Conservation (phyloP, 2,329 filamentous ascomycete genomes). For the Phialocephala sp. region DNA sequence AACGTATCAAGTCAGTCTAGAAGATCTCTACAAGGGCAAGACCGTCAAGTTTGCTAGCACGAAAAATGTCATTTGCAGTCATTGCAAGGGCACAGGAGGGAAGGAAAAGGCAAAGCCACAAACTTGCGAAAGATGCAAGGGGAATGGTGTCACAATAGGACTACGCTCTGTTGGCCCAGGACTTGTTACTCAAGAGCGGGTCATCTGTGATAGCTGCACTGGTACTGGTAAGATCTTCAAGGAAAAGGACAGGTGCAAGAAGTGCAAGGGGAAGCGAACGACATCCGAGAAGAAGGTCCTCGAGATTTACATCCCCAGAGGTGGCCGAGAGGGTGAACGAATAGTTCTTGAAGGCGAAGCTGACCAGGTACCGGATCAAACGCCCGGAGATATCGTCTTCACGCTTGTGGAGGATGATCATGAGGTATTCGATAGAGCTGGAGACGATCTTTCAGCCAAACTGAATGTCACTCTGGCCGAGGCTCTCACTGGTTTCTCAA, state of each 20-base stretch:
- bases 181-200: slow-evolving; percentile 79
- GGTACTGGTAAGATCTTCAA: slow-evolving; percentile 88
- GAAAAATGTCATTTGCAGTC: slow-evolving; percentile 87
- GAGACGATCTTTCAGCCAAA: slow-evolving; percentile 82
- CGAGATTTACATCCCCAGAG: slow-evolving; percentile 93
- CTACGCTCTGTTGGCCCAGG: slow-evolving; percentile 86
- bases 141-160: slow-evolving; percentile 76
- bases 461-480: slow-evolving; percentile 83
- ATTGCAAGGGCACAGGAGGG: slow-evolving; percentile 87
- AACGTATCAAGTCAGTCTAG: slow-evolving; percentile 86
- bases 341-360: slow-evolving; percentile 93
- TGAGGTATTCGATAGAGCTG: slow-evolving; percentile 80
- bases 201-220: slow-evolving; percentile 81
- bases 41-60: slow-evolving; percentile 96
- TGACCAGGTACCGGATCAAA: slow-evolving; percentile 87
- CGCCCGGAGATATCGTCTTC: slow-evolving; percentile 93
- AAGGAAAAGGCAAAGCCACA: slow-evolving; percentile 90
- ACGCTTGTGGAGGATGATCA: slow-evolving; percentile 82
- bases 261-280: slow-evolving; percentile 93
- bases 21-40: slow-evolving; percentile 98
- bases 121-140: slow-evolving; percentile 83
- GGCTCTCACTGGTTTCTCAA: slow-evolving; percentile 85
- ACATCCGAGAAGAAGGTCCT: slow-evolving; percentile 90
- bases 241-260: slow-evolving; percentile 98
- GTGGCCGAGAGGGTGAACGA: slow-evolving; percentile 83